Evolutionary conservation across 805 yeast genomes (phyloP).

Genomic region (Pichia manshurica): DNA sequence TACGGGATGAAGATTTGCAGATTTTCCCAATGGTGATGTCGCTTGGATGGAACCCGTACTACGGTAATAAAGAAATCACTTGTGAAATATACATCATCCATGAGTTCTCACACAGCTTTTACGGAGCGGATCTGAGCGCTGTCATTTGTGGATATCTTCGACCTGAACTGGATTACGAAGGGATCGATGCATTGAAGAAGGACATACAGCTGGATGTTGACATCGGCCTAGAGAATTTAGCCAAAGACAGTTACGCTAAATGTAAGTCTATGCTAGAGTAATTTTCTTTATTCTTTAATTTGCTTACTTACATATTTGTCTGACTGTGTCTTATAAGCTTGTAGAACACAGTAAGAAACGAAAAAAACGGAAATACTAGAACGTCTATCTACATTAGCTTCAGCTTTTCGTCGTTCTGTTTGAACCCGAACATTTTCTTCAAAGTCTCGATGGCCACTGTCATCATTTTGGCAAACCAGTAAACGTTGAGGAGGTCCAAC

Average conservation of each 20-base stretch:
- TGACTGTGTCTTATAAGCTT: too few relatives aligned
- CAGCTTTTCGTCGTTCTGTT: conserved; percentile 22
- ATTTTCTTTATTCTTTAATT: too few relatives aligned
- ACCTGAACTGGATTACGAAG: conserved; percentile 82
- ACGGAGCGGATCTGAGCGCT: conserved; percentile 72
- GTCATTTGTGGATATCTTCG: conserved; percentile 82
- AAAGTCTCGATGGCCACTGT: conserved; percentile 32
- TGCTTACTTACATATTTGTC: too few relatives aligned
- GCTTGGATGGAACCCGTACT: conserved; percentile 93
- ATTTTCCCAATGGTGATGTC: conserved; percentile 89
- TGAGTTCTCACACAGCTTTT: conserved; percentile 60
- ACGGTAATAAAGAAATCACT: conserved; percentile 69
- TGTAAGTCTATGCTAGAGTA: conserved; percentile 22
- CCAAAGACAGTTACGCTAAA: conserved; percentile 35
- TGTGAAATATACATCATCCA: conserved; percentile 87
- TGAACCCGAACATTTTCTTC: conserved; percentile 27
- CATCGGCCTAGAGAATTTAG: conserved; percentile 51
- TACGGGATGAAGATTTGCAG: conserved; percentile 40
- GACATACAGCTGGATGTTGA: conserved; percentile 79
- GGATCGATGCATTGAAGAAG: conserved; percentile 71
- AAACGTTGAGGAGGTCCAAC: conserved; percentile 31
- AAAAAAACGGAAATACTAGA: too few relatives aligned
- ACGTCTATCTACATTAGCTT: conserved; percentile 25
- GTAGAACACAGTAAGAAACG: too few relatives aligned
- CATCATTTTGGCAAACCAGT: conserved; percentile 36